A percentile compares a stretch with the other conserved stretches of the same genome.
phyloP scores from a whole-genome alignment of 441 rosid species.

The Populus tomentosa region DNA sequence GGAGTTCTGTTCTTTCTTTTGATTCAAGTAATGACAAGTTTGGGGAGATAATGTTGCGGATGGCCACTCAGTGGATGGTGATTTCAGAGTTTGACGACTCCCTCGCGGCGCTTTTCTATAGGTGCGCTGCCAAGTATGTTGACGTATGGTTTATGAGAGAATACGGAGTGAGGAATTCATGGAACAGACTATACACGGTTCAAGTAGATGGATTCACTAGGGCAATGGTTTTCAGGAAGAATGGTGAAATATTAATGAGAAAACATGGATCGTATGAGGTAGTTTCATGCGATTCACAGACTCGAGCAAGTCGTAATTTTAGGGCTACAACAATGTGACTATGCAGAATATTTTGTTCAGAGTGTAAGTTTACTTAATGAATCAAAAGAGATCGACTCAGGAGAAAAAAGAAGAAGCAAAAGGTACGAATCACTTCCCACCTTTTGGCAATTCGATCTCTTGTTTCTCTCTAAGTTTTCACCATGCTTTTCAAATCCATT shows the following conservation, averaged over 20 bases:
- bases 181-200: slow-evolving; percentile 9
- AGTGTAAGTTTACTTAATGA: background rate
- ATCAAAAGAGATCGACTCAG: background rate
- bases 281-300: background rate
- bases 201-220: background rate
- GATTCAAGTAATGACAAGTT: slow-evolving; percentile 1
- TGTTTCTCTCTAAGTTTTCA: no score
- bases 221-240: background rate
- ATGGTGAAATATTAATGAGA: slow-evolving; percentile 6
- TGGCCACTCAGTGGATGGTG: background rate
- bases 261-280: background rate
- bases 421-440: background rate
- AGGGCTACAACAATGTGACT: background rate
- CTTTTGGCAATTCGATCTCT: no score
- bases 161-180: slow-evolving; percentile 12
- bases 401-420: background rate
- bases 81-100: slow-evolving; percentile 8
- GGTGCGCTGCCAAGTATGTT: background rate
- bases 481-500: no score
- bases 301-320: background rate
- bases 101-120: background rate
- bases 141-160: slow-evolving; percentile 17
- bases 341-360: background rate
- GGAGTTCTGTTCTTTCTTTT: slow-evolving; percentile 7
- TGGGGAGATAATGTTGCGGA: slow-evolving; percentile 9